Evolutionary conservation across 768 basidiomycete genomes (phyloP), one percentile per base, ranked within the genome.

Genomic region (Hygrocybe coccinea): DNA sequence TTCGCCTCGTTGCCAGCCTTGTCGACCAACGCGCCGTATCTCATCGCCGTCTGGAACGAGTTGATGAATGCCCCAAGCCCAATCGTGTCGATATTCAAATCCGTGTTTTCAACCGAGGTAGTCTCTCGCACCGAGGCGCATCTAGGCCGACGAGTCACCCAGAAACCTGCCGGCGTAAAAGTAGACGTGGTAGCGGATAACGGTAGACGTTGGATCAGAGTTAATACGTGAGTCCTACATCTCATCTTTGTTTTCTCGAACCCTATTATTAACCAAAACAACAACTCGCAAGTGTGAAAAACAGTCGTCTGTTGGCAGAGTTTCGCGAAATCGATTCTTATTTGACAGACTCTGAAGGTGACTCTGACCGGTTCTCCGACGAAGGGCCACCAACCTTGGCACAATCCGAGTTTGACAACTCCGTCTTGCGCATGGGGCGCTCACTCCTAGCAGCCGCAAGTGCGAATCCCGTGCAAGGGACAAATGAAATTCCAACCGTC

Each of bases 301-400:
- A 89, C 57, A 76, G 83, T 3, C 83, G 89, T 1, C 74, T 95
- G 25, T 69, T 87, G 4, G 79, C 86, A 33, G 92, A 95, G 65
- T 87, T 95, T 59, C 79, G 84, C 35, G 91, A 94, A 70, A 79
- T 89, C 33, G 92, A 94, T 59, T 89, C 88, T 1, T 91, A 91
- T 66, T 63, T 86, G 14, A 86, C 85, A 1, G 81, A 82, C 58
- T 77, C 78, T 5, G 77, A 77, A 2, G 73, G 75, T 4, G 84
- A 84, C 15, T 80, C 80, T 6, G 69, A 71, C 17, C 75, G 77
- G n/a, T 54, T 58, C n/a, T 10, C 7, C n/a, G 22, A 12, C 5
- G 48, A 59, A 33, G 49, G 59, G 10, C 65, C 67, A 2, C 76
- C 79, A 1, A 71, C 69, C 39, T 74, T 81, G 4, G 77, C 74